These are phyloP conservation scores for Brachypodium distachyon DNA, from an alignment of 202 grass and related monocot species.

Conservation along the genomic window DNA sequence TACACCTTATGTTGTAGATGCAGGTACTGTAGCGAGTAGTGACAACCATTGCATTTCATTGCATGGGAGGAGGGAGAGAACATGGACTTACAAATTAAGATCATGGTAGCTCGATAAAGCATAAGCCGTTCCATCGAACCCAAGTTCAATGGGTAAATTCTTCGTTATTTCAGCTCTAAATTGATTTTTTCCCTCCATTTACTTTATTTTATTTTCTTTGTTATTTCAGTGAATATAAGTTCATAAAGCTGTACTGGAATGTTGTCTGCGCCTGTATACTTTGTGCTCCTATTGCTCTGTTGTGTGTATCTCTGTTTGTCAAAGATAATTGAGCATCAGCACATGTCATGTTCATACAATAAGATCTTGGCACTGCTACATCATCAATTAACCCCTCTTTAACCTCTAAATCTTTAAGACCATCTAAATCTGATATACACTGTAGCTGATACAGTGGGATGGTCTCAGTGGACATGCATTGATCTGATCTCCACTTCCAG, in stretches of 20 bases:
- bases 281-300: not conserved
- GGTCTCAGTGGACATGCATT: slow-evolving; percentile 1
- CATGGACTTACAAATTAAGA: not conserved
- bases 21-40: too few relatives aligned
- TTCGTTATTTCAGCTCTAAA: not conserved
- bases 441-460: slow-evolving; percentile 17
- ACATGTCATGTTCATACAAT: not conserved
- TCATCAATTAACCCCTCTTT: not conserved
- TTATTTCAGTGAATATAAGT: not conserved
- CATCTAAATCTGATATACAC: slow-evolving; percentile 10
- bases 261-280: not conserved
- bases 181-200: not conserved
- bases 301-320: not conserved
- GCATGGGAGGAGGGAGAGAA: too few relatives aligned
- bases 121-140: not conserved
- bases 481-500: not conserved
- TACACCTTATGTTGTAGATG: not conserved
- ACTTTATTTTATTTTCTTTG: not conserved
- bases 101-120: not conserved
- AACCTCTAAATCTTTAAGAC: not conserved
- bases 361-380: not conserved
- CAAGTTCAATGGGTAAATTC: not conserved
- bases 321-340: slow-evolving; percentile 4
- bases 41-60: too few relatives aligned
- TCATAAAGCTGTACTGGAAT: not conserved